Conservation (phyloP, 805 yeast species). For the Wickerhamiella galacta region DNA sequence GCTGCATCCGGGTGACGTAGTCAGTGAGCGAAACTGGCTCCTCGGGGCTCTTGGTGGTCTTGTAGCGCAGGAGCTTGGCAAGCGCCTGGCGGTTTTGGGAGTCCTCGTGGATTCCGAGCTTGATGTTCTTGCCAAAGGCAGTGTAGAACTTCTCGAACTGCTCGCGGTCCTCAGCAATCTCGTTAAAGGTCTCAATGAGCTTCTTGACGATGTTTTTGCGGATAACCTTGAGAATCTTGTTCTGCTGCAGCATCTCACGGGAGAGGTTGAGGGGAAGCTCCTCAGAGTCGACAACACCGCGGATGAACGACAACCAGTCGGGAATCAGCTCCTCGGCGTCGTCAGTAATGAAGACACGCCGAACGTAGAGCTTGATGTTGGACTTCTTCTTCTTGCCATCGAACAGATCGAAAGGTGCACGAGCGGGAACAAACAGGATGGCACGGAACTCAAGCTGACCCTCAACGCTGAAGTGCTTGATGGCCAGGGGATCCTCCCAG, state of each 20-base stretch:
- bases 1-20: conserved; percentile 98
- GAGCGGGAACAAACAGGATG: conserved; percentile 90
- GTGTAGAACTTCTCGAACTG: conserved; percentile 96
- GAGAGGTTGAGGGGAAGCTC: conserved; percentile 99
- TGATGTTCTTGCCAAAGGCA: conserved; percentile 95
- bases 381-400: conserved; percentile 98
- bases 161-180: conserved; percentile 97
- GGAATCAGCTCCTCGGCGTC: conserved; percentile 99
- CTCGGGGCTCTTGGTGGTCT: conserved; percentile 89
- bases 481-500: conserved; percentile 99
- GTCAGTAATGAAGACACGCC: conserved; percentile 98
- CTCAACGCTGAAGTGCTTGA: conserved; percentile 98
- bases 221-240: conserved; percentile 98
- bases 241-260: conserved; percentile 99
- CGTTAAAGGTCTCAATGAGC: conserved; percentile 95
- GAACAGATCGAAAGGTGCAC: conserved; percentile 98
- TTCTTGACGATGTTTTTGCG: conserved; percentile 98
- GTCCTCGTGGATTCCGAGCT: conserved; percentile 98
- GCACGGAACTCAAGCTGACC: conserved; percentile 99
- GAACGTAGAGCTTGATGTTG: conserved; percentile 96
- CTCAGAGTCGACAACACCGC: conserved; percentile 99
- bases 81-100: conserved; percentile 91
- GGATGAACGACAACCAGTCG: conserved; percentile 94
- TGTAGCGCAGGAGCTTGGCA: conserved; percentile 91
- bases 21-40: conserved; percentile 90